Conservation (phyloP, 768 basidiomycete species). For the Kwoniella botswanensis region DNA sequence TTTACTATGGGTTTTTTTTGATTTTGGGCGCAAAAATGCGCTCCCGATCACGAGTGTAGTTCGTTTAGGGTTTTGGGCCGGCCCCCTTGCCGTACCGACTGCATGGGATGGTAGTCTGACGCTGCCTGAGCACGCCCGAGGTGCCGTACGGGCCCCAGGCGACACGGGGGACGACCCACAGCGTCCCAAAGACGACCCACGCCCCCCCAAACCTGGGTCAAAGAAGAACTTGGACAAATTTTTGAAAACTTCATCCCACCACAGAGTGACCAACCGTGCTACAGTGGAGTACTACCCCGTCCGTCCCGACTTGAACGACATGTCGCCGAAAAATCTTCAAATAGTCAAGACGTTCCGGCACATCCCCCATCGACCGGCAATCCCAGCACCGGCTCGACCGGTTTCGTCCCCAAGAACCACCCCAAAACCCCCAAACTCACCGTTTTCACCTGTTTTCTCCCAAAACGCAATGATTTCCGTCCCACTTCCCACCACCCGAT, state of each 20-base stretch:
- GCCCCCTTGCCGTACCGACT: not conserved
- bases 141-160: not conserved
- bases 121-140: constrained; percentile 3
- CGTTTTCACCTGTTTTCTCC: constrained; percentile 1
- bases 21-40: constrained; percentile 24
- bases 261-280: not conserved
- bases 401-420: not conserved
- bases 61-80: constrained; percentile 9
- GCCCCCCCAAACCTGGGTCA: constrained; percentile 73
- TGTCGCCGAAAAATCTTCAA: not conserved
- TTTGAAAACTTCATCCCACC: constrained; percentile 5
- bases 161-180: not conserved
- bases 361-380: not conserved
- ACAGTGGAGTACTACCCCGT: constrained; percentile 16
- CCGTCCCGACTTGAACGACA: not conserved
- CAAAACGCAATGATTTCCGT: constrained; percentile 11
- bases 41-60: constrained; percentile 13
- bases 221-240: constrained; percentile 54
- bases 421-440: not conserved
- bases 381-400: not conserved
- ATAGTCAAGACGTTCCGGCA: not conserved
- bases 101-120: not conserved
- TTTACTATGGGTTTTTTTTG: constrained; percentile 19
- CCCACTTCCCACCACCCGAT: not conserved
- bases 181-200: constrained; percentile 68